These are phyloP conservation scores for Tuber calosporum DNA, from an alignment of 495 filamentous ascomycete genomes.

Conservation along the genomic window DNA sequence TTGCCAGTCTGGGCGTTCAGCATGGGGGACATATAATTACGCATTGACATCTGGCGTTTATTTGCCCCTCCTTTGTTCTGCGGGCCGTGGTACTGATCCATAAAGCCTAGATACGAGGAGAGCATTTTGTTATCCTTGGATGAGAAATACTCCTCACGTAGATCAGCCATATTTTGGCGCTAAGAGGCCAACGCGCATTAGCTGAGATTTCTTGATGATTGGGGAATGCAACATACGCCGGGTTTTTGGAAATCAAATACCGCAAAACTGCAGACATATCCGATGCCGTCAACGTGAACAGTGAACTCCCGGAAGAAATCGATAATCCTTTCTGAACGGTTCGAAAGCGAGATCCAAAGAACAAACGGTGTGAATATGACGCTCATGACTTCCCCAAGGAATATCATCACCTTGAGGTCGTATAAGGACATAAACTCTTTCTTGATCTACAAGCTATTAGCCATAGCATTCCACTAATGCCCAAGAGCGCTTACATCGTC, in stretches of 20 bases:
- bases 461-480: background rate
- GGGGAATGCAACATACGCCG: constrained; percentile 26
- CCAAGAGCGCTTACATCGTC: constrained; percentile 57
- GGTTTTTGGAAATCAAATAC: constrained; percentile 95
- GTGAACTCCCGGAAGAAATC: constrained; percentile 98
- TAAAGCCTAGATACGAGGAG: constrained; percentile 84
- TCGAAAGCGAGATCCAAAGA: constrained; percentile 77
- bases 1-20: constrained; percentile 33
- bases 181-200: background rate
- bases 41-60: constrained; percentile 42
- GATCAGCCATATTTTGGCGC: constrained; percentile 48
- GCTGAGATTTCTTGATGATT: background rate
- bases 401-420: constrained; percentile 80
- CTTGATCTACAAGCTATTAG: constrained; percentile 46
- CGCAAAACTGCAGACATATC: constrained; percentile 91
- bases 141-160: constrained; percentile 84
- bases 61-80: constrained; percentile 28
- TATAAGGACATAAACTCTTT: constrained; percentile 82
- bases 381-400: constrained; percentile 83
- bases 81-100: constrained; percentile 67
- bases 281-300: constrained; percentile 90
- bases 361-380: constrained; percentile 88
- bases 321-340: constrained; percentile 83
- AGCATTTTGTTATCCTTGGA: constrained; percentile 97
- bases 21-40: constrained; percentile 30